Evolutionary conservation across 2,329 filamentous ascomycete genomes (phyloP), one percentile per base, ranked within the genome.

Genomic region (Apiospora aurea): DNA sequence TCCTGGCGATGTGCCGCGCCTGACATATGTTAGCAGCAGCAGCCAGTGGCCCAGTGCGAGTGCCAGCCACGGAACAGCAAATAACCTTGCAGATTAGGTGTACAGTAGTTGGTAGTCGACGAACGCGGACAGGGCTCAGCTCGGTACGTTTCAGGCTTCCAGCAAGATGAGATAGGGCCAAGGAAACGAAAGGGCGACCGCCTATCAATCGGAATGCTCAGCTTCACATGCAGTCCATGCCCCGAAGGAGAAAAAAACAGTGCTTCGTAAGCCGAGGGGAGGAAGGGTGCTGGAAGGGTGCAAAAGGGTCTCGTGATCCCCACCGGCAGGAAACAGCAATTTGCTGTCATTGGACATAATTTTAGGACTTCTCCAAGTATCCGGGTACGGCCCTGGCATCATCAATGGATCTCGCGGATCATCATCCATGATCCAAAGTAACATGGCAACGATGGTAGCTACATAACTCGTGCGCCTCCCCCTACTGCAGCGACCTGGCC

Each of bases 321-420:
- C 57, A 64, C 34, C 34, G 18, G 57, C 57, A 64, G 34, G 57
- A 64, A 41, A 64, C 57, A n/a, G 57, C 57, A 64, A 64, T 64
- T 41, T 64, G 57, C 57, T 64, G 34, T 24, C 57, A 64, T 64
- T 64, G 57, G 57, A 41, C 53, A 61, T 64, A 38, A 64, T 64
- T 64, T 57, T 64, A 64, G 57, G 57, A 64, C 57, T 64, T 64
- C 57, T 64, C 57, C 57, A 64, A 64, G 57, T 64, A 64, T 64
- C 57, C 57, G 57, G 57, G 57, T 64, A 41, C 57, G 57, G 57
- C 57, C 57, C 57, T 64, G 57, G 57, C 57, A 64, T 38, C 57
- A 64, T 64, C 29, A 61, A 64, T 64, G 57, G 57, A 64, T 64
- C 57, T 64, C 57, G 57, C 57, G 57, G 57, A 64, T 64, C 57